Evolutionary conservation across 441 rosid genomes (phyloP), one percentile per base, ranked within the genome.

Genomic region (Isatis lusitanica): DNA sequence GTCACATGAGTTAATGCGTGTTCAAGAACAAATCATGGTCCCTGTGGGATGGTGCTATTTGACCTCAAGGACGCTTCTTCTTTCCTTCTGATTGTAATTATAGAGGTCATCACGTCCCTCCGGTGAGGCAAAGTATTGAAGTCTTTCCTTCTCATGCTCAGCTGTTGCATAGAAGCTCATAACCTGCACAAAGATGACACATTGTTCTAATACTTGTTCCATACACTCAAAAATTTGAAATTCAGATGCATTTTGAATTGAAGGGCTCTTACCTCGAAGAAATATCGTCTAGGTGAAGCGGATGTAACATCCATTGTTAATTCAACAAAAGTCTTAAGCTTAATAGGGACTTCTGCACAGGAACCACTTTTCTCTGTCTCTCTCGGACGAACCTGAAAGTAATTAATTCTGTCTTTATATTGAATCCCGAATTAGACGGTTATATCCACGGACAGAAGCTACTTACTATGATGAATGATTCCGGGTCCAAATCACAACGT

Each of bases 101-200:
- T 91, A 95, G 16, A 95, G 86, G 82, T 91, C 99, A 63, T 95
- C 97, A 70, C 97, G 82, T 81, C 99, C 99, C 81, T 95, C 96
- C 50, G 98, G 73, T n/a, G 97, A 95, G 42, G 84, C 85, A 78
- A 95, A 95, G 83, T 90, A 91, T 74, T 85, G 86, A 70, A 95
- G 96, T 76, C 88, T 91, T 71, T 92, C 96, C 81, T 77, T 91
- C 79, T 95, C 99, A 76, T 88, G 92, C 74, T 83, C 77, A 17
- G 95, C 94, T 74, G 86, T 81, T 30, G 99, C 92, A 75, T 83
- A 91, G 82, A 77, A 88, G 86, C 96, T 91, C 97, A 92, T 91
- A 33, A 93, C 88, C 98, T 95, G 79, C 17, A 68, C 35, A 79
- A 31, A 28, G 21, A 21, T n/a, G n/a, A n/a, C n/a, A n/a, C n/a